Conservation (phyloP, 768 basidiomycete species). For the Xerocomus brunneocitrinus region DNA sequence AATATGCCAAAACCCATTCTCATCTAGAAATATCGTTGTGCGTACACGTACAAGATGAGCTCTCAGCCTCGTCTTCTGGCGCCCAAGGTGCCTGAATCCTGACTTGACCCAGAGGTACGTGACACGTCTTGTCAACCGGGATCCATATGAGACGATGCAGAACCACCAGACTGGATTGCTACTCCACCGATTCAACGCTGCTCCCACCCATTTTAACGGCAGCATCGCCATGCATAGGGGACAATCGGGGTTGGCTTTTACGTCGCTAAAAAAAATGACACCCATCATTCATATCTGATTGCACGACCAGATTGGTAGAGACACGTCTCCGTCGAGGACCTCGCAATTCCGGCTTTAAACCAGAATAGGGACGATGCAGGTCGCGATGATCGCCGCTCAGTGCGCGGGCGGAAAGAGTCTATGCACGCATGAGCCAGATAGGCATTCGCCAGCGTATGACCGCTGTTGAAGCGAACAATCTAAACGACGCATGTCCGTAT, state of each 20-base stretch:
- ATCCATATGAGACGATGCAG: too few relatives aligned
- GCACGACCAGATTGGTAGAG: not conserved
- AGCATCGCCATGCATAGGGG: not conserved
- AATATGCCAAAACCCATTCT: not conserved
- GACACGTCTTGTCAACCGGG: not conserved
- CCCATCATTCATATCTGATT: not conserved
- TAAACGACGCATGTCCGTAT: not conserved
- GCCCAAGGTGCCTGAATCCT: not conserved
- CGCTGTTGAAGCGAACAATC: too few relatives aligned
- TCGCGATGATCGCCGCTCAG: too few relatives aligned
- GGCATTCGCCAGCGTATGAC: too few relatives aligned
- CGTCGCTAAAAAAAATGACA: not conserved
- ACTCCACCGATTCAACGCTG: too few relatives aligned
- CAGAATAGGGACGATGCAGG: too few relatives aligned
- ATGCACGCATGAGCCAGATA: too few relatives aligned
- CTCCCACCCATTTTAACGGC: not conserved
- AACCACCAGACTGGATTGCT: not conserved
- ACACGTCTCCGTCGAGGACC: conserved; percentile 2
- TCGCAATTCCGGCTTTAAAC: too few relatives aligned
- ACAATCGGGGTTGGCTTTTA: conserved; percentile 6
- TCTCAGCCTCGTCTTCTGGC: too few relatives aligned
- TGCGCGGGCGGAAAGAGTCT: too few relatives aligned
- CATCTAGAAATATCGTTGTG: too few relatives aligned
- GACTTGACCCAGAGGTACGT: too few relatives aligned
- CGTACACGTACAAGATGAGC: conserved; percentile 9